Base-by-base conservation (phyloP, 2,329 filamentous ascomycete species). In the Blastomyces silverae region DNA sequence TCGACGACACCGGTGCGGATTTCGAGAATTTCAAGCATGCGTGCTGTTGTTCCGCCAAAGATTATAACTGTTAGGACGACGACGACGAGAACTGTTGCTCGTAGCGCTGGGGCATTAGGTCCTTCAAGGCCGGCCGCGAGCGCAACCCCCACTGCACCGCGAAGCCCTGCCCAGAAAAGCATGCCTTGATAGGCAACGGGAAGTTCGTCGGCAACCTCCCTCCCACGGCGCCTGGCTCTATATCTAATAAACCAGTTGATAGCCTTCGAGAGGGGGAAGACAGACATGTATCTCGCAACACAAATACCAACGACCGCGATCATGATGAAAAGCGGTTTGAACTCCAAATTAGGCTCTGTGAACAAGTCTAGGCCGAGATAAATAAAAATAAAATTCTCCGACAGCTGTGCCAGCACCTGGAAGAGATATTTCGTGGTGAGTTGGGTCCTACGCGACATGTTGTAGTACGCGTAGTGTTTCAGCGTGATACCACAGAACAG, bases 331-430 rank as follows among this genome's bases (percentile, higher is more conserved):
- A 96, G 86, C 0, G 94, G 94, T 73, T 97, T 95, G 79, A 95
- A 99, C 66, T 91, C 87, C 31, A 97, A 83, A 61, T 90, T 86
- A 62, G 87, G 87, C 71, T 97, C 92, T 2, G 94, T 97, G 76
- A 99, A 97, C 37, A 99, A 83, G 0, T 94, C 95, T 2, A 99
- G 82, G 6, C 94, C 94, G 0, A 99, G 86, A 74, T 99, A 99
- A 76, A 99, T 99, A 80, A 99, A 99, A 77, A 99, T 99, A 75
- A 99, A 99, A 77, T 99, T 99, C 79, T 99, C 94, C 0, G 93
- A 96, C 57, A 99, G 80, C 77, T 99, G 94, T 3, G 94, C 91
- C 71, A 95, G 88, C 67, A 96, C 88, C 76, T 96, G 91, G 80
- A 99, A 99, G 65, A 97, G 84, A 78, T 96, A 99, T 77, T 99